Evolutionary conservation across 1,284 basidiomycete genomes (phyloP).

Genomic region (Agroathelia rolfsii): DNA sequence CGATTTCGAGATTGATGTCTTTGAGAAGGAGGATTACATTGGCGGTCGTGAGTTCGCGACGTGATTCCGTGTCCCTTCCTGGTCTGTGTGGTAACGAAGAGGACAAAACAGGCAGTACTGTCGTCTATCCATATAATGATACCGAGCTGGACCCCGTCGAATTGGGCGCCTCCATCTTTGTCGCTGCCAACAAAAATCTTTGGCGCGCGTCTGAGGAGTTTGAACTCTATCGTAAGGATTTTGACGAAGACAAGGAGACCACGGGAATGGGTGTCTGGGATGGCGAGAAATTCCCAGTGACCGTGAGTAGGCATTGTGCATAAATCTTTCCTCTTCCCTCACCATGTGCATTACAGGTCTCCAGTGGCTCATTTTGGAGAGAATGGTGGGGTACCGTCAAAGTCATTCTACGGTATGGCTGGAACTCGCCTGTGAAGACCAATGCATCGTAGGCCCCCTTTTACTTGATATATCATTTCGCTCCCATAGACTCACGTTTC

Average conservation of each 20-base stretch:
- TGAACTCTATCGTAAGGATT: conserved; percentile 52
- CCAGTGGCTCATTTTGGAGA: too few species aligned
- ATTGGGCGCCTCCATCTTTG: conserved; percentile 86
- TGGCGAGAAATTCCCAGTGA: conserved; percentile 62
- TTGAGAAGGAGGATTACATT: conserved; percentile 65
- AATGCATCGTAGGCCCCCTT: too few species aligned
- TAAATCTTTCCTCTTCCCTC: neutral
- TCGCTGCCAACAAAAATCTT: conserved; percentile 73
- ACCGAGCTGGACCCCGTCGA: conserved; percentile 54
- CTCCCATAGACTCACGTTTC: too few species aligned
- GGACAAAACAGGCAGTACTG: conserved; percentile 62
- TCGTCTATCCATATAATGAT: conserved; percentile 72
- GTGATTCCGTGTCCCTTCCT: conserved; percentile 6
- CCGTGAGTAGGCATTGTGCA: conserved; percentile 32
- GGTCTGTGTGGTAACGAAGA: conserved; percentile 4
- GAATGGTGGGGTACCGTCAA: too few species aligned
- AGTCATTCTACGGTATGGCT: too few species aligned
- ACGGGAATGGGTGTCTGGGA: conserved; percentile 72
- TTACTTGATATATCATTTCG: too few species aligned
- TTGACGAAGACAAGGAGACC: conserved; percentile 49
- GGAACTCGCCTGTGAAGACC: too few species aligned
- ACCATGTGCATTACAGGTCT: too few species aligned
- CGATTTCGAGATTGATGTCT: conserved; percentile 73
- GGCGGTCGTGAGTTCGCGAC: conserved; percentile 65
- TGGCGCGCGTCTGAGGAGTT: conserved; percentile 76